Conservation (phyloP, 306 rosid species). For the Citrullus colocynthis region DNA sequence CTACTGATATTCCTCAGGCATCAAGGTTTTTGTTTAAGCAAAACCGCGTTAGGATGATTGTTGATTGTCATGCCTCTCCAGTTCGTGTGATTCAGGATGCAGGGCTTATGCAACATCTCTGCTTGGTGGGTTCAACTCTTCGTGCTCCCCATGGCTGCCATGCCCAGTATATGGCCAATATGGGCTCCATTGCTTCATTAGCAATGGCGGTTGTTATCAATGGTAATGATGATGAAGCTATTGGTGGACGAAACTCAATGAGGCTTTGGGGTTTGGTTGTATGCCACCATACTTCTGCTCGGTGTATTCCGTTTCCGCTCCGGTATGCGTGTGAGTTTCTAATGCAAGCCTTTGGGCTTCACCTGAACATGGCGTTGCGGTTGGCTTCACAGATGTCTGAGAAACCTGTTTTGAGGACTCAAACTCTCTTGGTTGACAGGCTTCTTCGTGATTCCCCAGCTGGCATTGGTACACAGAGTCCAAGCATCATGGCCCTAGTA, state of each 20-base stretch:
- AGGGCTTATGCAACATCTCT: constrained; percentile 64
- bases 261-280: constrained; percentile 97
- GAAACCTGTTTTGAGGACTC: constrained; percentile 80
- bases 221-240: constrained; percentile 53
- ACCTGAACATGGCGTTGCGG: constrained; percentile 85
- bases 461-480: constrained; percentile 84
- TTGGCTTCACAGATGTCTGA: constrained; percentile 58
- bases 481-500: constrained; percentile 83
- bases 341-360: constrained; percentile 97
- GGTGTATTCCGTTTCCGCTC: constrained; percentile 79
- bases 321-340: constrained; percentile 93
- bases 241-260: constrained; percentile 38
- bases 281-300: constrained; percentile 83
- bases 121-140: constrained; percentile 90
- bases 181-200: constrained; percentile 84
- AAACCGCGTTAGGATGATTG: constrained; percentile 94
- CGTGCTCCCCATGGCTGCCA: constrained; percentile 94
- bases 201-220: constrained; percentile 83
- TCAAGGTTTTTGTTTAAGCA: constrained; percentile 95
- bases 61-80: constrained; percentile 62
- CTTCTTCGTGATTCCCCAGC: constrained; percentile 83
- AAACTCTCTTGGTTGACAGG: constrained; percentile 95
- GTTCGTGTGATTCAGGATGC: constrained; percentile 67
- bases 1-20: constrained; percentile 95
- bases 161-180: constrained; percentile 92